phyloP scores from a whole-genome alignment of 73 alveolate species.

The Effrenium voratum region DNA sequence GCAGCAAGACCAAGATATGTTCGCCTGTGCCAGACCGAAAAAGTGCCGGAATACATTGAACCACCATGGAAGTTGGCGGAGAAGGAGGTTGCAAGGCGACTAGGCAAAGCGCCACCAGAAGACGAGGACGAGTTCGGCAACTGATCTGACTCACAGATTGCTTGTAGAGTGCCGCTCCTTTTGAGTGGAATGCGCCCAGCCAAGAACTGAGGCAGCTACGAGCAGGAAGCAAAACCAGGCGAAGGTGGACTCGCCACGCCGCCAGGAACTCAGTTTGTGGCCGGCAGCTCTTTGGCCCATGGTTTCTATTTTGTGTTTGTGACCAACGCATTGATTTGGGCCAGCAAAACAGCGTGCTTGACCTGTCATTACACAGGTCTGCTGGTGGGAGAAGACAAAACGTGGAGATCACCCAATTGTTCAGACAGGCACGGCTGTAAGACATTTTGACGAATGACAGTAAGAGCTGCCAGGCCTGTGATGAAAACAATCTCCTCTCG shows the following conservation, averaged over 20 bases:
- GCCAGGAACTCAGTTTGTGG: background rate
- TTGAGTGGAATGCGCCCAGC: too few species aligned
- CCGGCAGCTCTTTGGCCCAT: too few species aligned
- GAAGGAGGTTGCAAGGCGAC: conserved; percentile 46
- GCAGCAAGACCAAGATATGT: background rate
- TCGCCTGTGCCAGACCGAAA: conserved; percentile 56
- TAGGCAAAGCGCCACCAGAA: conserved; percentile 6
- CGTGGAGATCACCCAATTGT: conserved; percentile 73
- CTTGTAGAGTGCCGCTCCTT: too few species aligned
- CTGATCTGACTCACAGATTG: background rate
- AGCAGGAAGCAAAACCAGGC: conserved; percentile 13
- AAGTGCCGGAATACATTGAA: conserved; percentile 48
- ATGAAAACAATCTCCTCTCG: conserved; percentile 73
- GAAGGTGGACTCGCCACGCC: conserved; percentile 65
- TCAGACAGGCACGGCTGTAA: conserved; percentile 86
- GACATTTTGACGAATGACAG: too few species aligned
- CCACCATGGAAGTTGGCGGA: conserved; percentile 65
- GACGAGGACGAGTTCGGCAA: background rate
- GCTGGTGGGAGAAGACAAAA: conserved; percentile 83
- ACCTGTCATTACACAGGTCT: too few species aligned
- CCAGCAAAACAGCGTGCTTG: too few species aligned
- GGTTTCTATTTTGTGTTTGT: too few species aligned
- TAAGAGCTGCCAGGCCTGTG: too few species aligned
- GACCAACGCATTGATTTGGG: too few species aligned
- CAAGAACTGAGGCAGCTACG: too few species aligned